Percentiles rank a stretch among this genome's conserved stretches.
phyloP scores from a whole-genome alignment of 2,329 filamentous ascomycete genomes.

The Ophiostoma populinum region DNA sequence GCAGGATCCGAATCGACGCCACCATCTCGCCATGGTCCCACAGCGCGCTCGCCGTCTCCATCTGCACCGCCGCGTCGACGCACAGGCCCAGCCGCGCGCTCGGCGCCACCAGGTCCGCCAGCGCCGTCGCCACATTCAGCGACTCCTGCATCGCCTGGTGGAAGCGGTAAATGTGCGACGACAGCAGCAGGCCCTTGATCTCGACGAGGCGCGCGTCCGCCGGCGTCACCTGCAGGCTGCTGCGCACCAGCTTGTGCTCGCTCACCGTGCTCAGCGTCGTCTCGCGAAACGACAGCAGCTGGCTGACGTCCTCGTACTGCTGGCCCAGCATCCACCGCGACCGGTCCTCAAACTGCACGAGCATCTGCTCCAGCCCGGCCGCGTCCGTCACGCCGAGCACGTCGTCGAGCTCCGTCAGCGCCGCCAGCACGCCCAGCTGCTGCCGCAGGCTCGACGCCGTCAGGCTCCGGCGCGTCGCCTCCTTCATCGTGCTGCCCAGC shows the following conservation, averaged over 20 bases:
- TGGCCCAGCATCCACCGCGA: slow-evolving; percentile 61
- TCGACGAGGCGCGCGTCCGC: slow-evolving; percentile 54
- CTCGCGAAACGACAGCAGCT: slow-evolving; percentile 67
- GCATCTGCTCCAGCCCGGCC: slow-evolving; percentile 41
- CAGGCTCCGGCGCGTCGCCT: slow-evolving; percentile 30
- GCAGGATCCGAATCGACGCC: slow-evolving; percentile 76
- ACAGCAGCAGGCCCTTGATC: slow-evolving; percentile 57
- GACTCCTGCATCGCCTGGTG: slow-evolving; percentile 77
- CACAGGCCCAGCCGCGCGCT: slow-evolving; percentile 56
- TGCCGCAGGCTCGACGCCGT: slow-evolving; percentile 35
- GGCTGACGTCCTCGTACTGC: slow-evolving; percentile 50
- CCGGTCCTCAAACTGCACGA: slow-evolving; percentile 46
- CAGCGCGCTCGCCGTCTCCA: slow-evolving; percentile 75
- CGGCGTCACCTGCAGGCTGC: slow-evolving; percentile 40
- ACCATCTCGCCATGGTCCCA: slow-evolving; percentile 91
- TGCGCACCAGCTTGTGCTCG: slow-evolving; percentile 46
- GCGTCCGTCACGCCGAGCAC: slow-evolving; percentile 43
- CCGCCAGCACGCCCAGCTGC: slow-evolving; percentile 46
- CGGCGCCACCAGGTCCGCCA: slow-evolving; percentile 58
- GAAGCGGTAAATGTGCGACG: slow-evolving; percentile 58
- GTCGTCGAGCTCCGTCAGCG: slow-evolving; percentile 69
- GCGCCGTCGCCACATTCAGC: slow-evolving; percentile 63
- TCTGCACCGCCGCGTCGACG: slow-evolving; percentile 58
- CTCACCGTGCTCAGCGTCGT: slow-evolving; percentile 68
- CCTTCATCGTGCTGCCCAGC: slow-evolving; percentile 40